phyloP scores from a whole-genome alignment of 305 asterid genomes.

The Fraxinus baroniana region DNA sequence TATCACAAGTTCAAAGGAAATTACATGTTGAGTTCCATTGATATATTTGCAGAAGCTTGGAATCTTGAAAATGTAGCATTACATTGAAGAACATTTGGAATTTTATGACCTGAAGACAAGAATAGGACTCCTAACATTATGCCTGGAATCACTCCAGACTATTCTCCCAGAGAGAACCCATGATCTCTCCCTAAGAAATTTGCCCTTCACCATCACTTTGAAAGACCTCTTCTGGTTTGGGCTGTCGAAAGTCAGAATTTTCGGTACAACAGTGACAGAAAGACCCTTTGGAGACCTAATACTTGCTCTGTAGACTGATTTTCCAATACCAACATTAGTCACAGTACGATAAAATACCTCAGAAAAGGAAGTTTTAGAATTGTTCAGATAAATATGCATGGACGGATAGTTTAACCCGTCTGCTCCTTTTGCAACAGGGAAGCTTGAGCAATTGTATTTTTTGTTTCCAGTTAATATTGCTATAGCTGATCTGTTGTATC shows the following conservation, averaged over 20 bases:
- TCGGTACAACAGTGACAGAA: slow-evolving; percentile 48
- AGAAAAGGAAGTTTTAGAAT: slow-evolving; percentile 28
- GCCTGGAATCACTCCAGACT: slow-evolving; percentile 51
- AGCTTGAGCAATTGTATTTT: slow-evolving; percentile 44
- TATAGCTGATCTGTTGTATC: slow-evolving; percentile 44
- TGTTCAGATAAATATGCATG: slow-evolving; percentile 44
- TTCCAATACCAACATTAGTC: slow-evolving; percentile 49
- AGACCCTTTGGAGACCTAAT: slow-evolving; percentile 44
- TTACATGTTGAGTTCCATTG: not conserved
- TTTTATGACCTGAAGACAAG: slow-evolving; percentile 39
- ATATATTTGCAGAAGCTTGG: not conserved
- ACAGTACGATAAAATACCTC: slow-evolving; percentile 58
- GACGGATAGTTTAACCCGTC: slow-evolving; percentile 89
- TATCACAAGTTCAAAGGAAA: not conserved
- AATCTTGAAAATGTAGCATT: not conserved
- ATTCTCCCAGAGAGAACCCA: slow-evolving; percentile 54
- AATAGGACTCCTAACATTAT: slow-evolving; percentile 62
- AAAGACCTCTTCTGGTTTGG: slow-evolving; percentile 46
- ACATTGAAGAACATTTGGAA: not conserved
- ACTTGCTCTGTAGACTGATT: slow-evolving; percentile 43
- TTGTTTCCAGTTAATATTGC: slow-evolving; percentile 46
- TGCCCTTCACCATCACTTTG: slow-evolving; percentile 51
- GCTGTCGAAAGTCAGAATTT: slow-evolving; percentile 33
- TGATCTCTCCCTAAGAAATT: slow-evolving; percentile 5
- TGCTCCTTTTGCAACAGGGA: slow-evolving; percentile 39